Conservation (phyloP, 768 basidiomycete genomes). For the Tremella mesenterica region DNA sequence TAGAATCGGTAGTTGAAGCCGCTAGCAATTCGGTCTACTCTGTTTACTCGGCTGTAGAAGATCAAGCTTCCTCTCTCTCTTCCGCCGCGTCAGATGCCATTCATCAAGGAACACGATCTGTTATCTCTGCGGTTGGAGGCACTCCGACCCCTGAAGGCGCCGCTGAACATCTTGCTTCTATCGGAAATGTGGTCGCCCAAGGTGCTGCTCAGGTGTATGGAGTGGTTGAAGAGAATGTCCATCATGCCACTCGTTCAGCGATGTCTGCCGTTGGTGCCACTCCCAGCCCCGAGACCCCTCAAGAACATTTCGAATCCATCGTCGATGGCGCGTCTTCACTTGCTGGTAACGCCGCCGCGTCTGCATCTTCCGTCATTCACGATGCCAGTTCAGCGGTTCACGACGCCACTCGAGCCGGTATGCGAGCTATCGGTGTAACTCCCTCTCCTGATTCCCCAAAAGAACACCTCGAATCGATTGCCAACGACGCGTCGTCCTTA, state of each 20-base stretch:
- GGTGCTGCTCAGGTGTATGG: conserved; percentile 19
- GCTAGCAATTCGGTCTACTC: conserved; percentile 7
- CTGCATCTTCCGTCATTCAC: neutral
- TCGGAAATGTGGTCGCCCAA: conserved; percentile 11
- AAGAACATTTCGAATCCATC: conserved; percentile 26
- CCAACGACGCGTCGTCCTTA: conserved; percentile 13
- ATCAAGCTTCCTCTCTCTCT: conserved; percentile 19
- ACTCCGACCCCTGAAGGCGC: conserved; percentile 29
- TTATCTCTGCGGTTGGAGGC: conserved; percentile 26
- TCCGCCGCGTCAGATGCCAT: conserved; percentile 17
- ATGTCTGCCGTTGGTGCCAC: conserved; percentile 25
- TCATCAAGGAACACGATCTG: conserved; percentile 28
- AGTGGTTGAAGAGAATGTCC: conserved; percentile 19
- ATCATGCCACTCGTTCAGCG: conserved; percentile 30
- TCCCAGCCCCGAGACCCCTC: conserved; percentile 23
- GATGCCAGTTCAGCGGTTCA: conserved; percentile 10
- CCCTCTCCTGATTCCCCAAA: conserved; percentile 24
- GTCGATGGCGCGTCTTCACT: conserved; percentile 4
- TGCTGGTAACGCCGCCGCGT: conserved; percentile 6
- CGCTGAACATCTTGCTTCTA: conserved; percentile 27
- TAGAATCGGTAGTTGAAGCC: conserved; percentile 10
- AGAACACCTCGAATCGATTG: conserved; percentile 5
- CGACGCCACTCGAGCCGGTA: conserved; percentile 20
- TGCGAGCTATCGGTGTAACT: conserved; percentile 26
- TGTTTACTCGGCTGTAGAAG: conserved; percentile 12